Evolutionary conservation across 495 filamentous ascomycete genomes (phyloP), one percentile per base, ranked within the genome.

Genomic region (Cryomyces antarcticus): DNA sequence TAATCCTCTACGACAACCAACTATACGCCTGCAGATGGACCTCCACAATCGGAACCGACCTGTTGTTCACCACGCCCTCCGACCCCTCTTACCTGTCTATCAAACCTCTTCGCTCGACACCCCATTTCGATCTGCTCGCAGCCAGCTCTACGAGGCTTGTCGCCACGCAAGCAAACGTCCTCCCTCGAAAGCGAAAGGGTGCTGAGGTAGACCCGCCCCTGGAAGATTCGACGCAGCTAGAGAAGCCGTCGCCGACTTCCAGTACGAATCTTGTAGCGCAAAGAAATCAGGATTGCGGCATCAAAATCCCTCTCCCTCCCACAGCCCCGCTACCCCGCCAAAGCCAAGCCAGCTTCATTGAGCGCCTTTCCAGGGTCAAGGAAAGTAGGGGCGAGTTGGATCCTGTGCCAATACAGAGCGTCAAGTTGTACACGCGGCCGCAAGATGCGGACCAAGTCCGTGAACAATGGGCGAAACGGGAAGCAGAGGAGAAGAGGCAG

Each of bases 11-110:
- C 63, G 65, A 77, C 37, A 78, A 77, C 38, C 71, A 73, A 41
- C 61, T 85, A 31, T 86, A 82, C 56, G 75, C 70, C 48, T 87
- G 82, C 44, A 55, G 69, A 29, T 94, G 86, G 86, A 68, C 68
- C 30, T 67, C 77, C 38, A 78, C 82, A 45, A 67, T 88, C 3
- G 85, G 85, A 30, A 89, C 83, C 0, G 82, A 92, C 39, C 54
- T 93, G 47, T 66, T 85, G 44, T 76, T 94, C 43, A 61, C 72
- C 0, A 58, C 60, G 0, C 72, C 67, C 7, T 4, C 37, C 17
- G 45, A 42, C 30, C n/a, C 30, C 12, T 31, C 38, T 1, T 2
- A 35, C 28, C 30, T 36, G 11, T 24, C 17, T 24, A 24, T 24
- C 17, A 31, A 43, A 12, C 42, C 45, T 38, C 40, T 66, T 62